Percentiles rank a stretch among this genome's conserved stretches.
These are phyloP conservation scores for Jamesozyma piceae DNA, from an alignment of 805 yeast genomes.

Conservation along the genomic window DNA sequence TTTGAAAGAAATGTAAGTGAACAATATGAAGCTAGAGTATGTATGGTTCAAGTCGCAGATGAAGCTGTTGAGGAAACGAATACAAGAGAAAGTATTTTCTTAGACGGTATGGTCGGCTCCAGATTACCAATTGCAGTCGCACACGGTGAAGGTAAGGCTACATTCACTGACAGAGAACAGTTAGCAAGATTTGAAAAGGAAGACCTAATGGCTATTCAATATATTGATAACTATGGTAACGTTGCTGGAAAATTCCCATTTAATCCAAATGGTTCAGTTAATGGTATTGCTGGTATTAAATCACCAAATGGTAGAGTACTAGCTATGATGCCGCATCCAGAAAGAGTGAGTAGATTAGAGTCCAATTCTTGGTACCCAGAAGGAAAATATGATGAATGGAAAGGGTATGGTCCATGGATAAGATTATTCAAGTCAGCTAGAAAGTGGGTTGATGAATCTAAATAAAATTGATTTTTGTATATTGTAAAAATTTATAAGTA, in stretches of 20 bases:
- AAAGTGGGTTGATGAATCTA: constrained; percentile 69
- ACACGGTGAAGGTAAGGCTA: constrained; percentile 95
- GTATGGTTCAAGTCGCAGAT: constrained; percentile 72
- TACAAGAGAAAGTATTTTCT: constrained; percentile 47
- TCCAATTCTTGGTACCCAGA: constrained; percentile 87
- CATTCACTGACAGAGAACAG: constrained; percentile 43
- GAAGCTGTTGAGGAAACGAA: constrained; percentile 38
- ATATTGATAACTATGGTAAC: constrained; percentile 84
- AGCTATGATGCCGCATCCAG: constrained; percentile 99
- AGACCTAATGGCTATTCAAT: constrained; percentile 61
- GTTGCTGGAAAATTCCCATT: constrained; percentile 77
- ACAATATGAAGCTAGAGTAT: constrained; percentile 93
- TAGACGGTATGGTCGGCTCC: constrained; percentile 88
- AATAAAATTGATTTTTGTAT: too few species aligned
- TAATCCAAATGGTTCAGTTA: constrained; percentile 94
- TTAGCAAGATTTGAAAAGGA: constrained; percentile 40
- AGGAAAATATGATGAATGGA: constrained; percentile 53
- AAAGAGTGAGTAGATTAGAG: constrained; percentile 81
- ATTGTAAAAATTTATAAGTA: too few species aligned
- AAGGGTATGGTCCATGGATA: constrained; percentile 90
- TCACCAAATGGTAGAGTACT: constrained; percentile 89
- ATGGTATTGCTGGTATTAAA: constrained; percentile 85
- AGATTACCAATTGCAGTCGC: constrained; percentile 94
- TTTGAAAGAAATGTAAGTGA: constrained; percentile 87
- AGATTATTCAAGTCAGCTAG: constrained; percentile 87